Conservation (phyloP, 495 filamentous ascomycete species). For the Tuber borchii region DNA sequence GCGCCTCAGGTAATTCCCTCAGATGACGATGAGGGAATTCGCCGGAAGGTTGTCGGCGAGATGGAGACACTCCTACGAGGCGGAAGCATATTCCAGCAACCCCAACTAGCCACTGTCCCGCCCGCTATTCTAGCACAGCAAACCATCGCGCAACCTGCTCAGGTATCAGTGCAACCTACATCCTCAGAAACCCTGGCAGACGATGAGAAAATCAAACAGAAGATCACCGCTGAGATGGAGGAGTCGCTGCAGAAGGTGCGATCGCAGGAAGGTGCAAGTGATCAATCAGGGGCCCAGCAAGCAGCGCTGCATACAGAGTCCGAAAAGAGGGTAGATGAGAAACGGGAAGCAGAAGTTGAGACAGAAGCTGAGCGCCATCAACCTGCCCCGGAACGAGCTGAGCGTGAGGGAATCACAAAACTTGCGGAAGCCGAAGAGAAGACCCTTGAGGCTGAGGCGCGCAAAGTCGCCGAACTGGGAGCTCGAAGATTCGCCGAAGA, state of each 20-base stretch:
- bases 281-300: background rate
- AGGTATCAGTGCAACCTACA: background rate
- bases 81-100: background rate
- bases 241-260: conserved; percentile 4
- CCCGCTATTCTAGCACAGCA: background rate
- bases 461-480: background rate
- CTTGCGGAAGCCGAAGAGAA: conserved; percentile 8
- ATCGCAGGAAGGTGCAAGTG: conserved; percentile 7
- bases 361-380: conserved; percentile 13
- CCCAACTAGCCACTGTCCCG: background rate
- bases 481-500: conserved; percentile 9
- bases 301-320: background rate
- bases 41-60: background rate
- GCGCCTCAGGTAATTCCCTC: background rate
- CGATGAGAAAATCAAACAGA: background rate
- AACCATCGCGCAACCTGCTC: background rate
- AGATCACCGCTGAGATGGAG: background rate
- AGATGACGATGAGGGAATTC: background rate
- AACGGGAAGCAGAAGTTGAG: no score
- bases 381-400: conserved; percentile 2
- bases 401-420: conserved; percentile 7
- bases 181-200: background rate
- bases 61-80: background rate
- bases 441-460: conserved; percentile 1
- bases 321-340: no score